Evolutionary conservation across 2,329 filamentous ascomycete species (phyloP).

Genomic region (Ambrosiella cleistominuta): DNA sequence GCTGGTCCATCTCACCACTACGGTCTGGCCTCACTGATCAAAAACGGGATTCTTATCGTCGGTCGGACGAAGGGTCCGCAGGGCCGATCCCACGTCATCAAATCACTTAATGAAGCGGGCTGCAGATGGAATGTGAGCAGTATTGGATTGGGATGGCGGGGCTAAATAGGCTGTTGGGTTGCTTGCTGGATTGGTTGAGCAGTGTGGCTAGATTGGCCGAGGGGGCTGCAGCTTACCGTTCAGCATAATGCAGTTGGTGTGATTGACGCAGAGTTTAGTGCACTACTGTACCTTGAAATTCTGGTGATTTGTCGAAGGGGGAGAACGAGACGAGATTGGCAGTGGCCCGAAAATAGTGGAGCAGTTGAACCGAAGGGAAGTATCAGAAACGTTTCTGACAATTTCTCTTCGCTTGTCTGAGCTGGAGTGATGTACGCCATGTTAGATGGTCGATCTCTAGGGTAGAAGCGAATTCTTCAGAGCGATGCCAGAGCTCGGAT

Average conservation of each 20-base stretch:
- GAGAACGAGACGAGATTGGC: too few species aligned
- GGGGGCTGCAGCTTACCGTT: not conserved
- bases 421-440: not conserved
- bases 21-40: not conserved
- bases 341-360: not conserved
- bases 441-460: not conserved
- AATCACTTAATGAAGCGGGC: too few species aligned
- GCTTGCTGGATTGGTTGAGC: not conserved
- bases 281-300: not conserved
- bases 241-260: not conserved
- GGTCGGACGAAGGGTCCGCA: not conserved
- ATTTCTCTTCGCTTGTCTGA: not conserved
- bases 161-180: not conserved
- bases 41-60: not conserved
- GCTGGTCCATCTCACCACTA: not conserved
- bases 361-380: not conserved
- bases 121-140: too few species aligned
- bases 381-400: not conserved
- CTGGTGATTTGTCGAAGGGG: too few species aligned
- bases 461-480: not conserved
- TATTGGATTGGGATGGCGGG: not conserved
- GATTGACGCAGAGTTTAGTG: not conserved
- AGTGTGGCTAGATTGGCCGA: too few species aligned
- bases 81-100: too few species aligned
- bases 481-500: not conserved